Conservation (phyloP, 2,329 filamentous ascomycete species). For the Xylariaceae sp. region DNA sequence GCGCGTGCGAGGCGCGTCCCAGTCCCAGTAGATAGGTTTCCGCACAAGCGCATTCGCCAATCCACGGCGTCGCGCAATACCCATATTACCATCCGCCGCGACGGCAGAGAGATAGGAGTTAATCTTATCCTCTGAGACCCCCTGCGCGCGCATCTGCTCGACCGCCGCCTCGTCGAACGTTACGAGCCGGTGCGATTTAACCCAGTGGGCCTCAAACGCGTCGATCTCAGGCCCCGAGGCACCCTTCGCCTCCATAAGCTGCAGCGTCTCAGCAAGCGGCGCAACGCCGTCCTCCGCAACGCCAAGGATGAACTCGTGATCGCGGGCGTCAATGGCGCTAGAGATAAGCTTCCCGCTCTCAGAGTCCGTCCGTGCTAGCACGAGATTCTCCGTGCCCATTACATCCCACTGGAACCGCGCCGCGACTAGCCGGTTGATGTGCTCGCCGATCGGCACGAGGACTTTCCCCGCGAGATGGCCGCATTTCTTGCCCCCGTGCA, state of each 20-base stretch:
- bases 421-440: slow-evolving; percentile 91
- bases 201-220: slow-evolving; percentile 79
- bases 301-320: slow-evolving; percentile 95
- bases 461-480: slow-evolving; percentile 96
- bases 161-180: slow-evolving; percentile 90
- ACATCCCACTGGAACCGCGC: slow-evolving; percentile 97
- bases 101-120: slow-evolving; percentile 63
- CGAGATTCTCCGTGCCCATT: slow-evolving; percentile 92
- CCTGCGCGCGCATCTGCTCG: slow-evolving; percentile 65
- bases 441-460: slow-evolving; percentile 85
- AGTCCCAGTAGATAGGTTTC: slow-evolving; percentile 73
- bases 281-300: slow-evolving; percentile 69
- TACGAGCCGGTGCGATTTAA: slow-evolving; percentile 77
- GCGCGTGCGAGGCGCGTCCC: slow-evolving; percentile 86
- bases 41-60: slow-evolving; percentile 66
- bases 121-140: slow-evolving; percentile 59
- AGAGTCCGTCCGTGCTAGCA: slow-evolving; percentile 92
- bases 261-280: slow-evolving; percentile 81
- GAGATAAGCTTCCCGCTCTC: slow-evolving; percentile 89
- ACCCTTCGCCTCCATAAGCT: slow-evolving; percentile 80
- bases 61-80: slow-evolving; percentile 70
- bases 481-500: slow-evolving; percentile 98
- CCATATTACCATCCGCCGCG: slow-evolving; percentile 64
- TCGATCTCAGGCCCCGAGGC: slow-evolving; percentile 78
- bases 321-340: slow-evolving; percentile 85